Percentiles rank a stretch among this genome's conserved stretches.
These are phyloP conservation scores for Euphorbia celastroides DNA, from an alignment of 441 rosid genomes.

Conservation along the genomic window DNA sequence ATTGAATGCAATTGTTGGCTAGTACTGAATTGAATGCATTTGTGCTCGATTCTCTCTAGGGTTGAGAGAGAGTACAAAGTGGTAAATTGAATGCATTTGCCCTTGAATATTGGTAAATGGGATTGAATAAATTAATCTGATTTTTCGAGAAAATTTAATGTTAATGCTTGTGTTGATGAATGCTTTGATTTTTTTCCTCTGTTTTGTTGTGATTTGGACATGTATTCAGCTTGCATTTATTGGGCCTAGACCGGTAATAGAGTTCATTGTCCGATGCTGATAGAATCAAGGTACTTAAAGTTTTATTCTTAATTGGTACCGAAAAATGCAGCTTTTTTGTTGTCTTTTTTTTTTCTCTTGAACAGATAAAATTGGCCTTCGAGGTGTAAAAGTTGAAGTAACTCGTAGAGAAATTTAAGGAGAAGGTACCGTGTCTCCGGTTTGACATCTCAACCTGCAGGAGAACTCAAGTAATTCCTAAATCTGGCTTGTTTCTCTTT, in stretches of 20 bases:
- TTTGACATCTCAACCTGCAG: conserved; percentile 93
- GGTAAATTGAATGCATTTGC: conserved; percentile 88
- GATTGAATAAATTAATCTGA: too few relatives aligned
- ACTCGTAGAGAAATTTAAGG: conserved; percentile 64
- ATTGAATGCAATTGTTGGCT: too few relatives aligned
- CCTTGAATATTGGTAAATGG: conserved; percentile 75
- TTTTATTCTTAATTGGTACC: conserved; percentile 40
- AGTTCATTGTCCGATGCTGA: conserved; percentile 89
- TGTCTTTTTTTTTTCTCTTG: conserved; percentile 3
- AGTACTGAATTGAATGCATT: too few relatives aligned
- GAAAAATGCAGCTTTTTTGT: background rate
- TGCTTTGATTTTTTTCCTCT: too few relatives aligned
- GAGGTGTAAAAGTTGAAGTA: conserved; percentile 98
- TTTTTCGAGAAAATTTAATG: too few relatives aligned
- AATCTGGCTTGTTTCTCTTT: background rate
- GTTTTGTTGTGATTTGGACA: conserved; percentile 38
- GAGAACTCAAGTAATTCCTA: conserved; percentile 75
- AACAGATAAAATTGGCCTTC: conserved; percentile 80
- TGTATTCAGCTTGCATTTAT: conserved; percentile 98
- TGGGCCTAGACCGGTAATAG: conserved; percentile 96
- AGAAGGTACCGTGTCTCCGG: conserved; percentile 98
- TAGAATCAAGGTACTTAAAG: conserved; percentile 66
- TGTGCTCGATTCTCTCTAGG: conserved; percentile 27
- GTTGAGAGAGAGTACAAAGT: conserved; percentile 79
- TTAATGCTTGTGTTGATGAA: too few relatives aligned